phyloP scores from a whole-genome alignment of 805 yeast species.

The Sporopachydermia lactativora region DNA sequence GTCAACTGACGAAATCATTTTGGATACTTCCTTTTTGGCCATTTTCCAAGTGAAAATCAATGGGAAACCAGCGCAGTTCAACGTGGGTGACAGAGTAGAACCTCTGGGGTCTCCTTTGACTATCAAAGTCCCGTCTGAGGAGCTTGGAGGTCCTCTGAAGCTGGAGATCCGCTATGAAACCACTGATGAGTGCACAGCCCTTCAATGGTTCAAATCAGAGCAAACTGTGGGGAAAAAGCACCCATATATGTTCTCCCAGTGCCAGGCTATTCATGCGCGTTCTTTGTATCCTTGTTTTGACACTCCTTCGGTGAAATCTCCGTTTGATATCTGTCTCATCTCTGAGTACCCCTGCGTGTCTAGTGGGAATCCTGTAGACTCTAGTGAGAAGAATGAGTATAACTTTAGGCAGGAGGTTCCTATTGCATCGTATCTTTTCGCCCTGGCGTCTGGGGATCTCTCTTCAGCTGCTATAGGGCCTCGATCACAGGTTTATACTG shows the following conservation, averaged over 20 bases:
- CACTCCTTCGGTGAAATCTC: constrained; percentile 72
- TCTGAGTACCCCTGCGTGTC: constrained; percentile 61
- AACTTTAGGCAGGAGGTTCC: constrained; percentile 63
- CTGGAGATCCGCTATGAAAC: constrained; percentile 43
- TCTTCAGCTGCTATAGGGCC: constrained; percentile 63
- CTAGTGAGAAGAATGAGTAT: constrained; percentile 20
- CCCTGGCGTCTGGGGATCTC: constrained; percentile 76
- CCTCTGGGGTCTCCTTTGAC: constrained; percentile 30
- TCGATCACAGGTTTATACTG: constrained; percentile 70
- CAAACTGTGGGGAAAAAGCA: constrained; percentile 59
- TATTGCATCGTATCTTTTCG: constrained; percentile 72
- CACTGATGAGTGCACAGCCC: constrained; percentile 64
- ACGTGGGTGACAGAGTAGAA: constrained; percentile 19
- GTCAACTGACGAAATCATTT: constrained; percentile 25
- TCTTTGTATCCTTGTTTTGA: constrained; percentile 83
- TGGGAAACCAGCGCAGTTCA: constrained; percentile 18
- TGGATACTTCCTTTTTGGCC: constrained; percentile 57
- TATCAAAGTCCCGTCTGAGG: constrained; percentile 13
- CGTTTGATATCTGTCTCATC: constrained; percentile 39
- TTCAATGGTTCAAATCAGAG: constrained; percentile 68
- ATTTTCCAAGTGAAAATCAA: constrained; percentile 33
- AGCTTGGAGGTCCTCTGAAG: constrained; percentile 4
- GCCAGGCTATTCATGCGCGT: constrained; percentile 87
- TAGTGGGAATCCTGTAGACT: constrained; percentile 41
- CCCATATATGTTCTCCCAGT: constrained; percentile 74